Evolutionary conservation across 148 eudicot species (phyloP), one percentile per base, ranked within the genome.

Genomic region (Diospyros kaki): DNA sequence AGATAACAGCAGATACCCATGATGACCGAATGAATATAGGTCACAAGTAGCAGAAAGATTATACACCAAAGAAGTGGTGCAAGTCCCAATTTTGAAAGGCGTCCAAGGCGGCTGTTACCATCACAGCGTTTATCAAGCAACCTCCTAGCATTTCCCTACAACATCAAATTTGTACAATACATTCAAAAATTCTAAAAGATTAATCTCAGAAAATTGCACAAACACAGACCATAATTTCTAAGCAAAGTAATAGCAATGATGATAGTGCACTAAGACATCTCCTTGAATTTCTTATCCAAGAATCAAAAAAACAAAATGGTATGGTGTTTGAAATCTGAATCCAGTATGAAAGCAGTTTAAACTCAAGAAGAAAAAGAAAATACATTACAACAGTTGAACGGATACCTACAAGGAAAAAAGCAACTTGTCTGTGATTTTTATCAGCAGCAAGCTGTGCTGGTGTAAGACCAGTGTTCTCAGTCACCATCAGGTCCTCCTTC

Each of bases 381-480:
- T 10, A 44, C 52, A 7, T 3, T 9, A 73, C 38, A 41, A 66
- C 51, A 48, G 28, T 74, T 58, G 58, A 80, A 78, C 74, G 76
- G 76, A 73, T 77, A 91, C 99, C 87, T 84, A 96, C 99, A 88
- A 96, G 99, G 87, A 96, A 96, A 91, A 96, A 96, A 62, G 99
- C 99, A 77, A 96, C 98, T 96, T 96, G 99, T 91, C 92, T 83
- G 83, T 91, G 97, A 86, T 86, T 96, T 79, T 96, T 96, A 78
- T 96, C 99, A 60, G 99, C 78, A 46, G 99, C 99, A 85, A 93
- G 90, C 75, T 96, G 99, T 9, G 99, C 99, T 44, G 98, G 97
- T 42, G 99, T 96, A 59, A 91, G 90, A 78, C 98, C 99, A 44
- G 96, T 91, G 64, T 91, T 93, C 80, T 96, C 99, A 17, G 94